Base-by-base conservation (phyloP, 2,329 filamentous ascomycete species). In the Dothideomycetes sp. region DNA sequence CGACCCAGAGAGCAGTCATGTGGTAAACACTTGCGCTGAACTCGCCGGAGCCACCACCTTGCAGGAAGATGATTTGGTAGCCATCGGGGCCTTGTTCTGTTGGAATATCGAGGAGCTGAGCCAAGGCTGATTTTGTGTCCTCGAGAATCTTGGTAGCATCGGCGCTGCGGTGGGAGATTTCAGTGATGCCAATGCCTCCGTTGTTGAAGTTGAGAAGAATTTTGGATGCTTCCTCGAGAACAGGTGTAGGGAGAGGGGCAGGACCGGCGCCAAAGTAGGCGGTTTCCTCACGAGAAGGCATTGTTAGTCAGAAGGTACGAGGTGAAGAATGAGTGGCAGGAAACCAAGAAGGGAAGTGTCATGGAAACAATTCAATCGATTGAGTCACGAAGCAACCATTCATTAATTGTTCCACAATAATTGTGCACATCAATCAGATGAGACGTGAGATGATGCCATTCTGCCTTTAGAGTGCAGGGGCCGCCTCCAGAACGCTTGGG, bases 211-310 rank as follows among this genome's bases (percentile, higher is more conserved):
- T 83, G 49, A 94, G 63, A 4, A 96, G 78, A 1, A 84, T 83
- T 57, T 77, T 61, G 1, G 86, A 78, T 36, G 85, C 87, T 31
- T 70, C 71, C 61, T 91, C 78, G 35, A 95, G 75, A 16, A 95
- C 84, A 4, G 76, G 65, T 10, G 84, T 93, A 17, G 88, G 88
- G 13, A 96, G 73, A 22, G 78, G 70, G n/a, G 89, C 87, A 34
- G 89, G 89, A 48, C 89, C 89, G 39, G 89, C 88, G 47, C 88
- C 87, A 53, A 94, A 94, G 65, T 93, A 91, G 50, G 80, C 74
- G 59, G 91, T 76, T 49, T 89, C 80, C 52, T 77, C 70, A 63
- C 85, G 73, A 49, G 75, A 68, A 54, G 82, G 80, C 84, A 89
- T 85, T n/a, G n/a, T n/a, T n/a, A n/a, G n/a, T n/a, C n/a, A n/a